Base-by-base conservation (phyloP, 1,139 yeast species). In the Scheffersomyces cryptocercus region DNA sequence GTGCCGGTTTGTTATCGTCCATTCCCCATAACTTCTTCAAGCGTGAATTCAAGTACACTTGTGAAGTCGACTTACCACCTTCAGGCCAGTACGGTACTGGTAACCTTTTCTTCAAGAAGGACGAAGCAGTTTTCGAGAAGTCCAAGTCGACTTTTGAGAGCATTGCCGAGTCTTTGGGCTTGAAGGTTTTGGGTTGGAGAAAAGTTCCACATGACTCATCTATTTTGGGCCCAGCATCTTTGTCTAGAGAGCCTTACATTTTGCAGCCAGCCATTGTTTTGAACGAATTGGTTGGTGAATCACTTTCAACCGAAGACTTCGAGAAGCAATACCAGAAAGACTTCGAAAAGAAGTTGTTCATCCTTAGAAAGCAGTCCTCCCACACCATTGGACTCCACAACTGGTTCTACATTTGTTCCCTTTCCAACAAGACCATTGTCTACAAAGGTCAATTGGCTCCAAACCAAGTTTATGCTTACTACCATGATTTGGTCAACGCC, bases 391-490 rank as follows among this genome's bases (percentile, higher is more conserved):
- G 97, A 29, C 77, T 90, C 55, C 96, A 91, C 71, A 90, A 91
- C 68, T 91, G 99, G 97, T 91, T 93, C 71, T 91, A 91, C 75
- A 89, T 91, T 56, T 91, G 97, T 73, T 91, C 99, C 11, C 76
- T 93, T 51, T 85, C 95, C 45, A 85, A 84, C 67, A 87, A 83
- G 63, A 87, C 91, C 61, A 91, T 93, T 58, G 97, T 93, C 47
- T 93, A 93, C 79, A 93, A 93, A 71, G 99, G 99, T 57, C 99
- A 93, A 70, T 80, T 93, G 61, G 96, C 96, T 13, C 99, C 99
- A 42, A 85, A 86, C 49, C 99, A 93, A 69, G 98, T 93, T 40
- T 93, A 90, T 73, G 83, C 87, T 54, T 93, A 93, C 71, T 93
- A 90, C 73, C 91, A 88, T 63, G 99, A 93, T 68, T 79, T 93